Base-by-base conservation (phyloP, 768 basidiomycete species). In the Agaricus sinodeliciosus region DNA sequence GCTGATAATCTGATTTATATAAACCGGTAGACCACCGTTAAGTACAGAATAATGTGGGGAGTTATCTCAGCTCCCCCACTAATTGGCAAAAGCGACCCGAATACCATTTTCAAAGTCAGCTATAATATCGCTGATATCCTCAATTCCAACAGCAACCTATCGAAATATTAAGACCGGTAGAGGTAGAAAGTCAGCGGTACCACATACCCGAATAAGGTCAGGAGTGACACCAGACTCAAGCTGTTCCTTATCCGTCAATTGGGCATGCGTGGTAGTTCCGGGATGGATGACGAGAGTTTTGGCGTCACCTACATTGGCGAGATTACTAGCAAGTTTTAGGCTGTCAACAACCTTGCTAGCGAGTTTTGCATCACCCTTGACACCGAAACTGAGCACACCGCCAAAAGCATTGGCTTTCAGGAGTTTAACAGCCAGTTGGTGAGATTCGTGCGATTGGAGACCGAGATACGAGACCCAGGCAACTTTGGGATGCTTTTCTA, bases 251-350 rank as follows among this genome's bases (percentile, higher is more conserved):
- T 67, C 69, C 0, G 72, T 74, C 44, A 90, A 70, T 65, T 90
- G 87, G 36, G 80, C 72, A 61, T 92, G 89, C 0, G 89, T 91
- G 19, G 90, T 90, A 19, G 79, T 77, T 4, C 82, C 85, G 1
- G 89, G 87, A 60, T 87, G 85, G 54, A 90, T 87, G 37, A 87
- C 84, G 13, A 91, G 76, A 6, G 84, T 88, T 69, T 90, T 89
- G n/a, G 84, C 81, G 55, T 86, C 84, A 25, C 82, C 79, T 22
- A 88, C 83, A 60, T 89, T 89, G 11, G 85, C 85, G 8, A 89
- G 73, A 61, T 88, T 69, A 59, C 83, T 85, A 15, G 84, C 85
- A 4, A 92, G 73, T 60, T 76, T 79, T 53, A 93, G 72, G 56
- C 67, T 75, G 58, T 93, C 89, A 12, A 92, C 85, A 28, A 85